A percentile compares a stretch with the other conserved stretches of the same genome.
phyloP scores from a whole-genome alignment of 192 early-diverging fungal genomes.

The Backusella sp. region DNA sequence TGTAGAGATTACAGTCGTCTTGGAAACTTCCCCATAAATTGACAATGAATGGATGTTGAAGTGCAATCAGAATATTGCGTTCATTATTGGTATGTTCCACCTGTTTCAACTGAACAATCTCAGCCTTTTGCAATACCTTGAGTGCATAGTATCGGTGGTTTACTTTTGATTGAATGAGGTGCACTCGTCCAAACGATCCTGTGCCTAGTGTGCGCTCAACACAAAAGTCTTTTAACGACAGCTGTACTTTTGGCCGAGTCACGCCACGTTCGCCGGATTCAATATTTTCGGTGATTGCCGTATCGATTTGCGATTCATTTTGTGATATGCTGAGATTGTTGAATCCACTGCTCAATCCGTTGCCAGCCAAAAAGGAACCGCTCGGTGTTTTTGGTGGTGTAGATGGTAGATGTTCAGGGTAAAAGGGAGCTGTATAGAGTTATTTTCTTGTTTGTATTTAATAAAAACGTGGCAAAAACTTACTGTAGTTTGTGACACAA shows the following conservation, averaged over 20 bases:
- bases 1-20: slow-evolving; percentile 76
- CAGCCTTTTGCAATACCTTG: slow-evolving; percentile 90
- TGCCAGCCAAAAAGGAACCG: not conserved
- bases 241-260: not conserved
- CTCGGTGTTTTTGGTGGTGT: slow-evolving; percentile 8
- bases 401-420: slow-evolving; percentile 2
- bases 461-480: not conserved
- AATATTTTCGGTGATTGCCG: not conserved
- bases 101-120: slow-evolving; percentile 89
- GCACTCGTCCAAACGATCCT: slow-evolving; percentile 95
- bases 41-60: slow-evolving; percentile 87
- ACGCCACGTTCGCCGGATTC: not conserved
- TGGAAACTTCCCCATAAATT: slow-evolving; percentile 87
- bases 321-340: not conserved
- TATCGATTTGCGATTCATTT: not conserved
- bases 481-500: not conserved
- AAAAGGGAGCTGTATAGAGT: not conserved
- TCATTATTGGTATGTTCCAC: slow-evolving; percentile 97
- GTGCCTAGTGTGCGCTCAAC: slow-evolving; percentile 63
- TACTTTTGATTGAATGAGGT: slow-evolving; percentile 71
- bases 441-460: not conserved
- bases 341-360: not conserved
- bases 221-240: slow-evolving; percentile 9
- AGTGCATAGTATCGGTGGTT: slow-evolving; percentile 87
- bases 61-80: slow-evolving; percentile 76